A percentile compares a stretch with the other conserved stretches of the same genome.
These are phyloP conservation scores for Leptographium radiaticola DNA, from an alignment of 2,329 filamentous ascomycete genomes.

Conservation along the genomic window DNA sequence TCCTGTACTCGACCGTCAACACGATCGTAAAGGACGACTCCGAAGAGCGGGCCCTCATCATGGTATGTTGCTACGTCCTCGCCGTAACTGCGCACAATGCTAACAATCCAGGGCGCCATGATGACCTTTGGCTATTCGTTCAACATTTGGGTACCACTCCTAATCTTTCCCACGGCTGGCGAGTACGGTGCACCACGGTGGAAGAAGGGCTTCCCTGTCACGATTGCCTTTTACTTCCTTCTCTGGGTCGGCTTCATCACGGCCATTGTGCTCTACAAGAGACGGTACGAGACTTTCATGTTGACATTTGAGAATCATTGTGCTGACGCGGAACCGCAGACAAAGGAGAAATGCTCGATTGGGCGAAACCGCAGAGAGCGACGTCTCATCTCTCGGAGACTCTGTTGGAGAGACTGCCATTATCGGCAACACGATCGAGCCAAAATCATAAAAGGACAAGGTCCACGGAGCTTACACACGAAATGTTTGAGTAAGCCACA, in stretches of 20 bases:
- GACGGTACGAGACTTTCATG: constrained; percentile 8
- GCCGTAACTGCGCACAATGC: background rate
- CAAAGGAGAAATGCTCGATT: too few species aligned
- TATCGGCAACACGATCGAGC: too few species aligned
- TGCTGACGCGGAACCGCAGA: too few species aligned
- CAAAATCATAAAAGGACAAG: too few species aligned
- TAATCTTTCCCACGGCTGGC: constrained; percentile 28
- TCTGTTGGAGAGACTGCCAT: too few species aligned
- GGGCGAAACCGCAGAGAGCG: too few species aligned
- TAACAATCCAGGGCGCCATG: constrained; percentile 24
- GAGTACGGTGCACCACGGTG: constrained; percentile 29
- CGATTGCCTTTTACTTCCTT: constrained; percentile 30
- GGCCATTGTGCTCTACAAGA: constrained; percentile 22
- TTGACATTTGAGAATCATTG: too few species aligned
- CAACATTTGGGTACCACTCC: constrained; percentile 29
- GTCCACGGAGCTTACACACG: too few species aligned
- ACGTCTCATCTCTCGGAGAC: too few species aligned
- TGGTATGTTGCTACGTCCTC: constrained; percentile 11
- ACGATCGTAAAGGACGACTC: constrained; percentile 26
- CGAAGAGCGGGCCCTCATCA: constrained; percentile 26
- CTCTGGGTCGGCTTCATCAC: constrained; percentile 28
- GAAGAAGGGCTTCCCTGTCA: constrained; percentile 34
- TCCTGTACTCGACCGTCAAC: constrained; percentile 30
- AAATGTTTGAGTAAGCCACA: too few species aligned
- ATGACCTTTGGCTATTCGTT: constrained; percentile 33